A percentile compares a stretch with the other conserved stretches of the same genome.
phyloP scores from a whole-genome alignment of 768 basidiomycete genomes.

The Hebeloma cylindrosporum region DNA sequence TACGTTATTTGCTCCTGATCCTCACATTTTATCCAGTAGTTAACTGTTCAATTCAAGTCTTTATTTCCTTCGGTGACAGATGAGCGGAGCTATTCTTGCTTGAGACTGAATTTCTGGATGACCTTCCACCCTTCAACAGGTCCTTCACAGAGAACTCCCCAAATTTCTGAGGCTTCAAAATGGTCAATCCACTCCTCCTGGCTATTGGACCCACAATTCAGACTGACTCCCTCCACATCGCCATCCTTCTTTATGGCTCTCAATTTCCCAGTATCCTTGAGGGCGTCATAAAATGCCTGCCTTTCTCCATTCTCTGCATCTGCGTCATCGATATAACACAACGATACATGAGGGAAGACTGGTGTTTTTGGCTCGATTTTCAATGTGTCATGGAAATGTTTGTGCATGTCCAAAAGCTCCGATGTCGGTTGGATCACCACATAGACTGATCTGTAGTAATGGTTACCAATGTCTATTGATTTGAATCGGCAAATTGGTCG shows the following conservation, averaged over 20 bases:
- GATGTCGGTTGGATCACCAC: slow-evolving; percentile 46
- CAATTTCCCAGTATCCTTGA: slow-evolving; percentile 39
- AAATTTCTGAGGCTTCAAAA: slow-evolving; percentile 52
- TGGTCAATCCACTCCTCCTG: slow-evolving; percentile 38
- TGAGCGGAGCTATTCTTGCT: slow-evolving; percentile 3
- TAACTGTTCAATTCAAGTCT: too few relatives aligned
- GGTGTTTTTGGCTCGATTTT: slow-evolving; percentile 49
- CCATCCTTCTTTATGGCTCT: slow-evolving; percentile 10
- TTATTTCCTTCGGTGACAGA: background rate
- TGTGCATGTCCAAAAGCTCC: slow-evolving; percentile 50
- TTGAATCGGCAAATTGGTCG: slow-evolving; percentile 47
- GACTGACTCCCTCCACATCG: slow-evolving; percentile 23
- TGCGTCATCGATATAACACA: slow-evolving; percentile 71
- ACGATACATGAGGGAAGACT: slow-evolving; percentile 67
- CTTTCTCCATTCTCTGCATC: slow-evolving; percentile 56
- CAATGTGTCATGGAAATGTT: slow-evolving; percentile 39
- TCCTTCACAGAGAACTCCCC: slow-evolving; percentile 60
- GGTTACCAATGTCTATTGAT: slow-evolving; percentile 54
- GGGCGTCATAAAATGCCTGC: slow-evolving; percentile 41
- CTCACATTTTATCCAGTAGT: too few relatives aligned
- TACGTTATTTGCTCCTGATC: too few relatives aligned
- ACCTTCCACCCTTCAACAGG: slow-evolving; percentile 60
- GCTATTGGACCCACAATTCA: slow-evolving; percentile 32
- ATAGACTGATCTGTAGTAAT: slow-evolving; percentile 74
- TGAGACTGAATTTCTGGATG: slow-evolving; percentile 31